Evolutionary conservation across 2,329 filamentous ascomycete species (phyloP).

Genomic region (Neofusicoccum parvum): DNA sequence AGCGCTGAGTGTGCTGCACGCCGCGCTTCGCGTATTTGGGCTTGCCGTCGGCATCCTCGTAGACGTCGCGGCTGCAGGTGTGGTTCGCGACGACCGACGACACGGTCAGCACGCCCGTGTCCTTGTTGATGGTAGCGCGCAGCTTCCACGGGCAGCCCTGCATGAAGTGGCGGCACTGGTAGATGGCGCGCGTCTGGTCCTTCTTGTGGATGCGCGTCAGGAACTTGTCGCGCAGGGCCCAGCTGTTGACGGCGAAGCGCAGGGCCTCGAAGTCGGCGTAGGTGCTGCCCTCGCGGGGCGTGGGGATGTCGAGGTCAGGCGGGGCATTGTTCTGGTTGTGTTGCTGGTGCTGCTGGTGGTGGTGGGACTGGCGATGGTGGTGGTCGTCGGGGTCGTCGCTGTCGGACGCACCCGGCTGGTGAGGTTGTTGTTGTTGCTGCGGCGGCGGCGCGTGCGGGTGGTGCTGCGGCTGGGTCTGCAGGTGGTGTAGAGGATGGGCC

Average conservation of each 20-base stretch:
- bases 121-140: constrained; percentile 23
- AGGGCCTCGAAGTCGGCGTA: constrained; percentile 23
- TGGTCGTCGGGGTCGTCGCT: constrained; percentile 12
- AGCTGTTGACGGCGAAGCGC: constrained; percentile 24
- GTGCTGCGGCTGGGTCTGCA: constrained; percentile 10
- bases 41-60: constrained; percentile 23
- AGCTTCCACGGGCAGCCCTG: constrained; percentile 24
- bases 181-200: constrained; percentile 24
- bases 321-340: constrained; percentile 20
- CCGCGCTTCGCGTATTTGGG: constrained; percentile 24
- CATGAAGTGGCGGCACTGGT: constrained; percentile 22
- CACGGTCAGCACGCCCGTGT: constrained; percentile 21
- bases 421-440: constrained; percentile 2
- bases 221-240: constrained; percentile 25
- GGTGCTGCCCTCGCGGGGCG: constrained; percentile 22
- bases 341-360: neutral
- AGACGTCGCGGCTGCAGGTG: constrained; percentile 21
- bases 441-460: constrained; percentile 14
- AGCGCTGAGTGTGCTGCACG: constrained; percentile 25
- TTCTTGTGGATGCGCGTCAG: constrained; percentile 24
- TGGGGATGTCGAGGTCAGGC: constrained; percentile 24
- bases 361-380: constrained; percentile 10
- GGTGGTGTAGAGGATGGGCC: constrained; percentile 12
- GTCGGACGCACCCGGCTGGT: neutral
- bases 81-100: constrained; percentile 22